These are phyloP conservation scores for Botrytis pseudocinerea DNA, from an alignment of 2,329 filamentous ascomycete genomes.

Conservation along the genomic window DNA sequence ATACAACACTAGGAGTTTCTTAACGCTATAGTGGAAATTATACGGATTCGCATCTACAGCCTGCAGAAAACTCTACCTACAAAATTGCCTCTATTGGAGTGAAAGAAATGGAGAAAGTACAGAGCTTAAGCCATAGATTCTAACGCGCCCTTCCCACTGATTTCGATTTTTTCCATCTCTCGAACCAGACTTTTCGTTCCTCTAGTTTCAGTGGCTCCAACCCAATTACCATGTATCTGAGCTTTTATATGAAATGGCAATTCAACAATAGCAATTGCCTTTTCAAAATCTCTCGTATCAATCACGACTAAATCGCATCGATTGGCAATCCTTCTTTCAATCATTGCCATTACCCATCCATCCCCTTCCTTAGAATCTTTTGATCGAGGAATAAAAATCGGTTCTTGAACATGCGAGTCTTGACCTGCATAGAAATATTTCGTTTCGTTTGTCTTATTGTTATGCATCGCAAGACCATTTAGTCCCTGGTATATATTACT, in stretches of 20 bases:
- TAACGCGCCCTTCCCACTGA: not conserved
- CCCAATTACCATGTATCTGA: constrained; percentile 39
- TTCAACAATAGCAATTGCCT: constrained; percentile 40
- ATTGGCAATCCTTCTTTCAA: constrained; percentile 43
- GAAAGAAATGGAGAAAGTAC: not conserved
- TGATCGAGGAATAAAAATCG: constrained; percentile 51
- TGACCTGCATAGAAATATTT: constrained; percentile 43
- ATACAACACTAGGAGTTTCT: not conserved
- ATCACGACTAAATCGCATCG: constrained; percentile 42
- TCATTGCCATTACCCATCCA: constrained; percentile 38
- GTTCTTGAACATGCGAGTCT: constrained; percentile 52
- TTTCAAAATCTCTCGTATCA: constrained; percentile 36
- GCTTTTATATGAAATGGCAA: constrained; percentile 38
- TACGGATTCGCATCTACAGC: not conserved
- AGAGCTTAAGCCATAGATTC: not conserved
- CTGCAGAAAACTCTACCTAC: not conserved
- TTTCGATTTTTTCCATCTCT: not conserved
- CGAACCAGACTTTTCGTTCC: constrained; percentile 5
- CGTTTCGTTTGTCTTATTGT: constrained; percentile 28
- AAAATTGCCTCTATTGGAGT: not conserved
- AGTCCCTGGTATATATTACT: constrained; percentile 36
- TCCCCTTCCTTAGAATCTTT: constrained; percentile 40
- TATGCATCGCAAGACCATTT: constrained; percentile 27
- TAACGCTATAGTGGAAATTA: not conserved
- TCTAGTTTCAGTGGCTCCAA: constrained; percentile 21